A percentile compares a stretch with the other conserved stretches of the same genome.
These are phyloP conservation scores for Leccinellum rugosiceps DNA, from an alignment of 768 basidiomycete species.

Conservation along the genomic window DNA sequence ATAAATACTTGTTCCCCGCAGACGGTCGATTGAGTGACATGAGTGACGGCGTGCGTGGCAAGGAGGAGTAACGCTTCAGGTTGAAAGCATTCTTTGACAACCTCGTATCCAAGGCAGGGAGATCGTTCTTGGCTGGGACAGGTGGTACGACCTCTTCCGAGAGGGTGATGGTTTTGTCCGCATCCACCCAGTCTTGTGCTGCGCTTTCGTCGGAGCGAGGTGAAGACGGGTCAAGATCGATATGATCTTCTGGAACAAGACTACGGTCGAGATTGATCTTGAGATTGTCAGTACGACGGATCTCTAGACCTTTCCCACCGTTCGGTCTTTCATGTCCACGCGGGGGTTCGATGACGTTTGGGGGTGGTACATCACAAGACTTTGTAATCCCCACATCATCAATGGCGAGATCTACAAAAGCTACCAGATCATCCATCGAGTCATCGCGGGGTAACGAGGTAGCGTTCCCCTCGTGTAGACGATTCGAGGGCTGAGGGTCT, in stretches of 20 bases:
- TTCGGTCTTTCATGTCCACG: conserved; percentile 31
- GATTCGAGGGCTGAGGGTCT: conserved; percentile 14
- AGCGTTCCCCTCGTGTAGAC: conserved; percentile 18
- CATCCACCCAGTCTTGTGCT: conserved; percentile 15
- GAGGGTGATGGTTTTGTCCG: conserved; percentile 13
- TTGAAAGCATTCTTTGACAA: conserved; percentile 26
- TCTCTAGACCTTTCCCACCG: conserved; percentile 28
- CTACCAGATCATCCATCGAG: conserved; percentile 38
- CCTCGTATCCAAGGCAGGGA: conserved; percentile 22
- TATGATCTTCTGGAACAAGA: conserved; percentile 14
- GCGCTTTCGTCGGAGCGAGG: conserved; percentile 21
- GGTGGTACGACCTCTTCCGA: conserved; percentile 25
- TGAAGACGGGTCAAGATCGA: conserved; percentile 11
- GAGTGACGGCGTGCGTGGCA: conserved; percentile 68
- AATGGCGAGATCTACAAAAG: conserved; percentile 37
- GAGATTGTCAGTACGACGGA: conserved; percentile 27
- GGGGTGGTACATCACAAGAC: conserved; percentile 33
- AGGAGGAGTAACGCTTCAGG: conserved; percentile 48
- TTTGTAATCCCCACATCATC: conserved; percentile 37
- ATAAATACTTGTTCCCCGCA: conserved; percentile 21
- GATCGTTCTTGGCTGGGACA: conserved; percentile 29
- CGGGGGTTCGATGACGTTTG: conserved; percentile 40
- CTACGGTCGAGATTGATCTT: conserved; percentile 1
- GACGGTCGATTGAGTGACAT: conserved; percentile 36
- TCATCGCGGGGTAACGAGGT: conserved; percentile 24